Base-by-base conservation (phyloP, 2,329 filamentous ascomycete genomes). In the Mollisia scopiformis region DNA sequence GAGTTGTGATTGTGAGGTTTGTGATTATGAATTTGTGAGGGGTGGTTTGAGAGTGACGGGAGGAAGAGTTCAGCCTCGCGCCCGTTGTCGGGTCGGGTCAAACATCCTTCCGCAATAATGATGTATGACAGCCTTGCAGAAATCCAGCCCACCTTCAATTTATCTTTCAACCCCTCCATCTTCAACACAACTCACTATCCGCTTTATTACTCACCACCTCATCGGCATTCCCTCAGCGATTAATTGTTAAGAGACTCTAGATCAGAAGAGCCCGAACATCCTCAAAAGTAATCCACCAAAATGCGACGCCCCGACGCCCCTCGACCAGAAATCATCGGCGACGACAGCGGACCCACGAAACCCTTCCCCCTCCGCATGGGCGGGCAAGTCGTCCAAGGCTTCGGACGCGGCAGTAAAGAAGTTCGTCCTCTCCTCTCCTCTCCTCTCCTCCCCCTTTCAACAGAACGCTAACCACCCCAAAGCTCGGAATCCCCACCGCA, bases 401-500 rank as follows among this genome's bases (percentile, higher is more conserved):
- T 98, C 75, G 94, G 95, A 43, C 86, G 95, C 62, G 95, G 95
- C 16, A 96, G 92, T 71, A 96, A 93, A 80, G 93, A 97, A 78
- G 91, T 93, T 75, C 61, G 78, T 73, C 43, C 21, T 39, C 39
- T 49, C 49, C 21, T 55, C 16, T 16, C 33, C 13, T 46, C 30
- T 47, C 30, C 25, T 25, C 33, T 21, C 16, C 39, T 8, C 39
- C 16, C 10, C 39, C 16, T 23, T 19, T n/a, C 47, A n/a, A 33
- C 11, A 21, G 10, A 47, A 16, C 28, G 19, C 50, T 46, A 37
- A 49, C 14, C 21, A 10, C 6, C 10, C 16, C 30, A 19, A 65
- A 96, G 88, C 91, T 98, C 73, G 94, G 94, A 69, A 97, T 98
- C 74, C 95, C 95, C 2, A 98, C 95, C 1, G 95, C 95, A 74